Evolutionary conservation across 2,329 filamentous ascomycete species (phyloP).

Genomic region (Dendryphion nanum): DNA sequence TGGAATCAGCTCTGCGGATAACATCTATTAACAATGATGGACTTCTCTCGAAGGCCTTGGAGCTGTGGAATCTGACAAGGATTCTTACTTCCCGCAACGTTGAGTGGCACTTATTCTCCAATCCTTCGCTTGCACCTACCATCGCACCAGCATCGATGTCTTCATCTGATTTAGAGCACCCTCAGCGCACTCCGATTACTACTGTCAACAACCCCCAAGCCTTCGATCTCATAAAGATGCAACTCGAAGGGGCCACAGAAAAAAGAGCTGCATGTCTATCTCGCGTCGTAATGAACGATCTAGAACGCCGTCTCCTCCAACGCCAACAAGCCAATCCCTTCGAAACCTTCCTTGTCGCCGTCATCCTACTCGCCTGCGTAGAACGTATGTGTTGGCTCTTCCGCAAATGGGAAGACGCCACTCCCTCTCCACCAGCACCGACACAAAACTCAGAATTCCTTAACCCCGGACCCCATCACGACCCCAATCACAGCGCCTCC

Average conservation of each 20-base stretch:
- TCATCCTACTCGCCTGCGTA: constrained; percentile 59
- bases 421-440: constrained; percentile 1
- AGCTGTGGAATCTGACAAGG: constrained; percentile 57
- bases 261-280: constrained; percentile 53
- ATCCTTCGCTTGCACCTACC: constrained; percentile 39
- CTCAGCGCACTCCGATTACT: constrained; percentile 27
- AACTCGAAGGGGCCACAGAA: constrained; percentile 56
- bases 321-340: constrained; percentile 57
- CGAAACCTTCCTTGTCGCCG: constrained; percentile 58
- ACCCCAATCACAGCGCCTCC: constrained; percentile 1
- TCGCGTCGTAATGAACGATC: constrained; percentile 57
- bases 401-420: constrained; percentile 47
- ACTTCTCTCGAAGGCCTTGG: constrained; percentile 51
- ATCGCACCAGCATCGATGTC: constrained; percentile 31
- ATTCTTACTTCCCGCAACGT: constrained; percentile 52
- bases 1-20: constrained; percentile 37
- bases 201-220: constrained; percentile 40
- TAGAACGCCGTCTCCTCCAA: constrained; percentile 59
- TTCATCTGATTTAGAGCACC: constrained; percentile 27
- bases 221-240: constrained; percentile 51
- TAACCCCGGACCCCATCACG: background rate
- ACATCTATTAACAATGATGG: constrained; percentile 39
- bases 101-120: constrained; percentile 51
- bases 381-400: constrained; percentile 61
- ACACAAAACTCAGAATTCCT: background rate